Base-by-base conservation (phyloP, 2,329 filamentous ascomycete species). In the Colletotrichum viniferum region DNA sequence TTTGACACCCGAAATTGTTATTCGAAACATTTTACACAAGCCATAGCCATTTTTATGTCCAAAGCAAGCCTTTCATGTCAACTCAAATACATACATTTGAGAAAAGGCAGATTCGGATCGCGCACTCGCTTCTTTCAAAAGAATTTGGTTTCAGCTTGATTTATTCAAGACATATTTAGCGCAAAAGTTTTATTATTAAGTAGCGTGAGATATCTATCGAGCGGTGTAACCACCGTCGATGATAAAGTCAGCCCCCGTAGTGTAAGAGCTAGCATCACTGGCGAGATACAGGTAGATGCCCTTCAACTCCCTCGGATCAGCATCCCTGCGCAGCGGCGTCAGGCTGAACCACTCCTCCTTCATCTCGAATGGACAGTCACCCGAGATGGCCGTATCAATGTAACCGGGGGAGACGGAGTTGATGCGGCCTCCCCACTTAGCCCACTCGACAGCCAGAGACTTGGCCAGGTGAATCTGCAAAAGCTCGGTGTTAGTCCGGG, bases 361-460 rank as follows among this genome's bases (percentile, higher is more conserved):
- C 81, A 83, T 81, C 77, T 82, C 81, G 65, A 81, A 82, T 0
- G 81, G 78, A 36, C 81, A 82, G 48, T 81, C 81, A 6, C 78
- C 82, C 55, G 79, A 83, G 36, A 84, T 84, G 16, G 77, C 79
- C 7, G 83, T 85, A 62, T 84, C 83, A 48, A 85, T 84, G 71
- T 85, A 85, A 7, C 84, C 84, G 8, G 83, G 84, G 24, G 79
- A 80, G 12, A 83, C 79, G 2, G 78, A 80, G 69, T 83, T 82
- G 71, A 82, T 79, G 18, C 82, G 80, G 13, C 63, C 70, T 55
- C 70, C 56, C 70, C 64, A 73, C 36, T 73, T 73, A 26, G 79
- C 81, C 77, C 81, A 82, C 60, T 83, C 82, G 7, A 81, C 82
- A 1, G 82, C 79, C 24, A 83, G 78, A 18, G 80, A 82, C 71